Conservation (phyloP, 176 grass and related monocot genomes). For the Zizania latifolia region DNA sequence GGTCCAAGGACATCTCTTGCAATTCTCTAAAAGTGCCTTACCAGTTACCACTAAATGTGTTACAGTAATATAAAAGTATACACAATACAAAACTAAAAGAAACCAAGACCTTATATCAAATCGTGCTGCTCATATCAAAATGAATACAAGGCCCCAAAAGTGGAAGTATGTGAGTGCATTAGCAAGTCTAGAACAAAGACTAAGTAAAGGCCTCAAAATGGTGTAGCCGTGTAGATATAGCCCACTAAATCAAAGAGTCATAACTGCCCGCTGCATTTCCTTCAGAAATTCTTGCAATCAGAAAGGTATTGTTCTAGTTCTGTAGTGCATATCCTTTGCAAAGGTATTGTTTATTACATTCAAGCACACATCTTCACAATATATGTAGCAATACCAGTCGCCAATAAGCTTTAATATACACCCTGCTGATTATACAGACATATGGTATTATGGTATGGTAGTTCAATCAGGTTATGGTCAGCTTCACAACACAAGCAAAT, state of each 20-base stretch:
- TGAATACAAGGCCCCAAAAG: neutral
- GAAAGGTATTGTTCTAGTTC: neutral
- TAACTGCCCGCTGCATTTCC: neutral
- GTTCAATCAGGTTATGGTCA: neutral
- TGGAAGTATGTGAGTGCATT: neutral
- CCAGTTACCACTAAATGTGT: neutral
- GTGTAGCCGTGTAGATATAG: neutral
- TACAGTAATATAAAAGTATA: neutral
- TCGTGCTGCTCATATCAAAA: neutral
- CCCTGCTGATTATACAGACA: neutral
- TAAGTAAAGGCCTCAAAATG: neutral
- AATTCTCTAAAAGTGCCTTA: neutral
- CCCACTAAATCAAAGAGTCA: neutral
- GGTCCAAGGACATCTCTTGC: neutral
- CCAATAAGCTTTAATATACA: neutral
- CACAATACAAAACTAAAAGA: neutral
- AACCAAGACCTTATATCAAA: neutral
- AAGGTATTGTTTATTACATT: neutral
- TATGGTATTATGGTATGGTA: neutral
- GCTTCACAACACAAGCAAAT: neutral
- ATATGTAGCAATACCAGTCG: neutral
- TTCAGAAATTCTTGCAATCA: neutral
- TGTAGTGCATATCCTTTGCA: neutral
- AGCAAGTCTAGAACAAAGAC: neutral
- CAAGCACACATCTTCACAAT: neutral